Conservation (phyloP, 2,329 filamentous ascomycete genomes). For the Pleurostoma richardsiae region DNA sequence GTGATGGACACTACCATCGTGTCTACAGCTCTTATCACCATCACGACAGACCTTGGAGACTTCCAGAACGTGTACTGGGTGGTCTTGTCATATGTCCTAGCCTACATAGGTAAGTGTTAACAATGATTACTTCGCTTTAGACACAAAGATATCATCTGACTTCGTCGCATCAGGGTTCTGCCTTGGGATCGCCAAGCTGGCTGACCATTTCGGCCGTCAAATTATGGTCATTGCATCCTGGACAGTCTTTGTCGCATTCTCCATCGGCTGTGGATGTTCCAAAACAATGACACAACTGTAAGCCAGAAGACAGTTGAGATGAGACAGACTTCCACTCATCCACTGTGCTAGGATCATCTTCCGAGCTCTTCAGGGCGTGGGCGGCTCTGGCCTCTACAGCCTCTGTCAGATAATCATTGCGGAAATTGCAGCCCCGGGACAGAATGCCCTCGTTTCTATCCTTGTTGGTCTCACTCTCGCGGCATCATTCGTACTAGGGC, state of each 20-base stretch:
- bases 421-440: slow-evolving; percentile 48
- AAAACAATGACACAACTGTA: slow-evolving; percentile 47
- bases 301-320: slow-evolving; percentile 9
- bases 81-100: slow-evolving; percentile 49
- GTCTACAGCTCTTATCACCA: slow-evolving; percentile 52
- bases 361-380: slow-evolving; percentile 55
- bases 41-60: slow-evolving; percentile 46
- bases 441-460: slow-evolving; percentile 48
- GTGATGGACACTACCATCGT: slow-evolving; percentile 54
- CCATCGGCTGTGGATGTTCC: slow-evolving; percentile 46
- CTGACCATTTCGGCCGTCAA: slow-evolving; percentile 53
- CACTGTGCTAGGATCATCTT: slow-evolving; percentile 43
- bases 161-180: slow-evolving; percentile 38
- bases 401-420: slow-evolving; percentile 52
- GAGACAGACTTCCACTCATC: no score
- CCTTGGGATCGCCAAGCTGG: slow-evolving; percentile 52
- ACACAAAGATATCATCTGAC: neutral
- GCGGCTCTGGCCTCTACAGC: slow-evolving; percentile 57
- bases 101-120: slow-evolving; percentile 43
- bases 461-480: slow-evolving; percentile 52
- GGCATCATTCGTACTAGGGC: slow-evolving; percentile 53
- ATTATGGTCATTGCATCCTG: slow-evolving; percentile 45
- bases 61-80: slow-evolving; percentile 50
- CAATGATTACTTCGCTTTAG: neutral
- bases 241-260: slow-evolving; percentile 50